Conservation (phyloP, 495 filamentous ascomycete genomes). For the Pseudomonodictys pantanalensis region DNA sequence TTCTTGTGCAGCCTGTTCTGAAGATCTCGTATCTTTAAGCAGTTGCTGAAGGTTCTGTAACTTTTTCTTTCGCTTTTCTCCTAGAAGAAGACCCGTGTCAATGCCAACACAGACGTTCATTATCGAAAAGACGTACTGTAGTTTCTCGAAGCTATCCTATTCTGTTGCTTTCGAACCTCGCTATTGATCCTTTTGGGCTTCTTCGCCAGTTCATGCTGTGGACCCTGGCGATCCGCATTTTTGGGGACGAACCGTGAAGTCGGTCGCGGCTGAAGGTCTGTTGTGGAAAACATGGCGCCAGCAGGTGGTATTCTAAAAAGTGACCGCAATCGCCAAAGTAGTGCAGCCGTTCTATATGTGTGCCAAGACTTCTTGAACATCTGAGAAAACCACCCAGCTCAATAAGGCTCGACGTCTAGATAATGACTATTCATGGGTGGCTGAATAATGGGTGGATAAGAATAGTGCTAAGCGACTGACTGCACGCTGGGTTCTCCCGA, state of each 20-base stretch:
- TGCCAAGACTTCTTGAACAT: neutral
- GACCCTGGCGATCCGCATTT: neutral
- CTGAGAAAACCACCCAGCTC: neutral
- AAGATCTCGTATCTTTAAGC: neutral
- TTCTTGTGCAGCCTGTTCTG: neutral
- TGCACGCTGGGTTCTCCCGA: too few species aligned
- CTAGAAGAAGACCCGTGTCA: neutral
- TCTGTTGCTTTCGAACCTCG: conserved; percentile 29
- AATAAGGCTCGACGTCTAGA: neutral
- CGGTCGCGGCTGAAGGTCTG: neutral
- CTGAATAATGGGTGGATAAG: conserved; percentile 15
- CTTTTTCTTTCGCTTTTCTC: conserved; percentile 29
- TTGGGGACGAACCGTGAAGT: conserved; percentile 8
- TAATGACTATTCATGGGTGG: conserved; percentile 17
- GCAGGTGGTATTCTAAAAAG: neutral
- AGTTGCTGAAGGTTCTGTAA: conserved; percentile 26
- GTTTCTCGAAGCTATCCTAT: conserved; percentile 30
- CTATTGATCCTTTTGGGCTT: conserved; percentile 28
- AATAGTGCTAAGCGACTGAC: too few species aligned
- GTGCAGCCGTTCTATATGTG: neutral
- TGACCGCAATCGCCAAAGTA: conserved; percentile 1
- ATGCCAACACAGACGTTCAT: neutral
- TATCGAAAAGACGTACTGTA: conserved; percentile 14
- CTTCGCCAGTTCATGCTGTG: conserved; percentile 4
- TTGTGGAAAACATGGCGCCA: conserved; percentile 14